Conservation (phyloP, 176 grass and related monocot species). For the Hordeum marinum region DNA sequence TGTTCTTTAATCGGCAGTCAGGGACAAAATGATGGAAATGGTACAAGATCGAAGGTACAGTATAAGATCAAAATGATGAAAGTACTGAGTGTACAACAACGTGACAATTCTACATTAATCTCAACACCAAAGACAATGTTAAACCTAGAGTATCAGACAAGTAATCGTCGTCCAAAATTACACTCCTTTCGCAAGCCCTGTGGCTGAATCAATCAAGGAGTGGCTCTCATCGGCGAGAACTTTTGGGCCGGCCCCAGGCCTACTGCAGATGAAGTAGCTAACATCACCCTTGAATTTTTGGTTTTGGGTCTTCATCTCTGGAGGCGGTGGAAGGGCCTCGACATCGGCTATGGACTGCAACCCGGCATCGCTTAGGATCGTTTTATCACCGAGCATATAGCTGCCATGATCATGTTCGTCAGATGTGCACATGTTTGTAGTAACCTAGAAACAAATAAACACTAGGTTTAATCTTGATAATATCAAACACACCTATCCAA, state of each 20-base stretch:
- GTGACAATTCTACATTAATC: not conserved
- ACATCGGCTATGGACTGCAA: conserved; percentile 62
- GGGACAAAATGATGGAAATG: not conserved
- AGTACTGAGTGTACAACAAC: not conserved
- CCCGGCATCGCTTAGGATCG: conserved; percentile 58
- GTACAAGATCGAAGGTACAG: not conserved
- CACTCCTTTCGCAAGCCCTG: conserved; percentile 27
- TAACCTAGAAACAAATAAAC: not conserved
- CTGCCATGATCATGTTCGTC: conserved; percentile 33
- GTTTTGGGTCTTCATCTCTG: conserved; percentile 40
- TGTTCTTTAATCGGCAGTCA: not conserved
- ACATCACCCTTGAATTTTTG: conserved; percentile 41
- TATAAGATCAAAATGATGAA: not conserved
- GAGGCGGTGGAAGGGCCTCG: conserved; percentile 54
- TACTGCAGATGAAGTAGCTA: conserved; percentile 48
- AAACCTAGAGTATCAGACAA: not conserved
- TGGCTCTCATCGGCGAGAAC: conserved; percentile 10
- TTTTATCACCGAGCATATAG: conserved; percentile 86
- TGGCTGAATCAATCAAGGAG: conserved; percentile 35
- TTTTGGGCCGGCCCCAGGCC: conserved; percentile 35
- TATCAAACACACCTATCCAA: conserved; percentile 45
- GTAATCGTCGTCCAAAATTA: not conserved
- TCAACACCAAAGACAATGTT: not conserved
- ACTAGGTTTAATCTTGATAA: not conserved
- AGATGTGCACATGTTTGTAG: not conserved